Base-by-base conservation (phyloP, 2,329 filamentous ascomycete genomes). In the Ophiostoma triangulosporum region DNA sequence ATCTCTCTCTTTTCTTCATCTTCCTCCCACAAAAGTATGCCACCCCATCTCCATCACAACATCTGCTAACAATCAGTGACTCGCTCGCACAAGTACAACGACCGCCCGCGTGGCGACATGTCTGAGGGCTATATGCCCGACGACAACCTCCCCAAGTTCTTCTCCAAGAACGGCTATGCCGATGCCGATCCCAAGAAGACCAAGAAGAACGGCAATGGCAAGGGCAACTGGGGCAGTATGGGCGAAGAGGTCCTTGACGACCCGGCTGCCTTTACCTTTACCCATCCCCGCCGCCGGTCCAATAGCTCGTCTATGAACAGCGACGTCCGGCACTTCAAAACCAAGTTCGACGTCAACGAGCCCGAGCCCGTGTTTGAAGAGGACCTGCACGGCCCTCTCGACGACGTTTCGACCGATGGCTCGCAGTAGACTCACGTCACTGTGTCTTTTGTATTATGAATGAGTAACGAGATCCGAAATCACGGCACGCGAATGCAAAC, bases 131-230 rank as follows among this genome's bases (percentile, higher is more conserved):
- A 32, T 20, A 86, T 85, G 66, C 74, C 80, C 53, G 77, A 85
- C 59, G 85, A 93, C 61, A 78, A 84, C 63, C 73, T 95, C 27
- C 91, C 93, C 65, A 88, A 89, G 65, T 97, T 86, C 80, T 97
- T 97, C 68, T 88, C 81, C 69, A 96, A 96, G 74, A 73, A 80
- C 57, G 91, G 91, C 60, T 84, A 85, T 65, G 74, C 81, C 63
- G 89, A 89, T 65, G 75, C 77, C 61, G 87, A 95, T 65, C 91
- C 93, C 57, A 89, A 88, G 70, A 93, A 94, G 76, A 84, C 86
- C 66, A 98, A 98, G 83, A 98, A 98, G 76, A 87, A 95, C 64
- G 91, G 91, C 59, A 85, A 80, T 61, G 91, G 91, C 61, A 90
- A 87, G 70, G 88, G 86, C 66, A 96, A 96, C 70, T 98, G 91